Base-by-base conservation (phyloP, 163 green algal genomes). In the Scenedesmus sp. region DNA sequence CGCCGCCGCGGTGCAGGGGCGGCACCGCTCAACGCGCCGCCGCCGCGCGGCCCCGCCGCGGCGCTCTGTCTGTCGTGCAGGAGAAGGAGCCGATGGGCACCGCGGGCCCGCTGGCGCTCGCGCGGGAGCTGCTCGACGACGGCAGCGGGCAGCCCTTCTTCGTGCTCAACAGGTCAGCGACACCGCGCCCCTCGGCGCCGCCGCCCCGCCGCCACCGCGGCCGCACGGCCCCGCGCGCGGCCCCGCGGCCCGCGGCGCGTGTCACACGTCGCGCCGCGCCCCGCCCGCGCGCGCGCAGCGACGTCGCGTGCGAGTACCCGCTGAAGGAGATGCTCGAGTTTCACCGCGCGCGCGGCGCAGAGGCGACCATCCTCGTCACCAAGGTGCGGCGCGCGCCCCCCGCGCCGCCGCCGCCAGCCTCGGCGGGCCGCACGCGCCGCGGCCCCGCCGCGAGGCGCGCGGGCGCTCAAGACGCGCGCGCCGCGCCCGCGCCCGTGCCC, bases 41-140 rank as follows among this genome's bases (percentile, higher is more conserved):
- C 22, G 50, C 50, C 10, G 18, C 9, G 10, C 50, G 50, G 10
- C 50, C 9, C 36, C 34, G 5, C 22, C 53, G n/a, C 45, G 29
- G 11, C 45, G 57, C 57, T 34, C n/a, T 7, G 20, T 56, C 42
- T 7, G 67, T 20, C 33, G 33, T 75, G 53, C 92, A 98, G 89
- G 96, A 99, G 79, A 94, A 91, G 58, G 95, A 98, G 88, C 96
- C 96, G 1, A 99, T 99, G 96, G 96, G 96, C 56, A 99, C 96
- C 36, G 96, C 96, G 22, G 96, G 96, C 0, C 96, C 96, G 0
- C 84, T 99, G 63, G 95, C 94, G 3, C 84, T 99, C 53, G 96
- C 96, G 0, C 83, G 87, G 4, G 77, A 97, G 26, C 90, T 96
- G 22, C 84, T 99, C 24, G 91, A 97, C 71, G 94, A 99, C 77